These are phyloP conservation scores for Terfezia claveryi DNA, from an alignment of 495 filamentous ascomycete genomes.

Conservation along the genomic window DNA sequence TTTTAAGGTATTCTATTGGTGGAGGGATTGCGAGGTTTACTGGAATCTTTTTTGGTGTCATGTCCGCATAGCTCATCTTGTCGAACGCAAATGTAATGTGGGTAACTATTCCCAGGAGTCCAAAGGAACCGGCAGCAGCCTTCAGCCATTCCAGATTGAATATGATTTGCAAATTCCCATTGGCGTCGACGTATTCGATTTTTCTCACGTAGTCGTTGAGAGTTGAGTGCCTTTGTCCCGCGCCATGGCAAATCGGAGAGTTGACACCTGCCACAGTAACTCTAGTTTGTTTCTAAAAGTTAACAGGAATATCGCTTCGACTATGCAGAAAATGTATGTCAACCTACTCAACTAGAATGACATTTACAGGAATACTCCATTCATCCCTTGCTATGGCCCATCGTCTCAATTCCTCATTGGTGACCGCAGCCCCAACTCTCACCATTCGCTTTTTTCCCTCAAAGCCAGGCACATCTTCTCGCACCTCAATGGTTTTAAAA, in stretches of 20 bases:
- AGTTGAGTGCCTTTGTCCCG: slow-evolving; percentile 25
- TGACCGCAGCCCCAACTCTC: slow-evolving; percentile 26
- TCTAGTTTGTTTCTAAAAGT: slow-evolving; percentile 4
- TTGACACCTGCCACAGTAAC: slow-evolving; percentile 32
- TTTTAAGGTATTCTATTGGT: slow-evolving; percentile 8
- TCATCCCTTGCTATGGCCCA: slow-evolving; percentile 25
- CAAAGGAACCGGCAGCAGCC: slow-evolving; percentile 31
- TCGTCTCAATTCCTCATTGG: slow-evolving; percentile 29
- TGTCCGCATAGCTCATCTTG: slow-evolving; percentile 29
- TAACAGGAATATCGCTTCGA: not conserved
- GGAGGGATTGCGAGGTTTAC: slow-evolving; percentile 29
- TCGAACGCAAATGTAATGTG: slow-evolving; percentile 32
- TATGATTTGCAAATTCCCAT: slow-evolving; percentile 26
- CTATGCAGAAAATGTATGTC: not conserved
- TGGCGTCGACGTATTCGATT: slow-evolving; percentile 31
- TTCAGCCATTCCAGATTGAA: slow-evolving; percentile 23
- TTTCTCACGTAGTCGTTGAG: slow-evolving; percentile 27
- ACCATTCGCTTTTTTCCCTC: slow-evolving; percentile 16
- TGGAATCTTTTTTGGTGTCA: slow-evolving; percentile 25
- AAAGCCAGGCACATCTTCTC: slow-evolving; percentile 3
- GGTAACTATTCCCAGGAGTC: slow-evolving; percentile 31
- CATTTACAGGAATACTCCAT: slow-evolving; percentile 27
- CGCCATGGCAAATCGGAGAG: slow-evolving; percentile 32
- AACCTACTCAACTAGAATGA: slow-evolving; percentile 29
- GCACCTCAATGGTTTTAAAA: slow-evolving; percentile 22